Conservation (phyloP, 495 filamentous ascomycete genomes). For the Chlorociboria aeruginascens region DNA sequence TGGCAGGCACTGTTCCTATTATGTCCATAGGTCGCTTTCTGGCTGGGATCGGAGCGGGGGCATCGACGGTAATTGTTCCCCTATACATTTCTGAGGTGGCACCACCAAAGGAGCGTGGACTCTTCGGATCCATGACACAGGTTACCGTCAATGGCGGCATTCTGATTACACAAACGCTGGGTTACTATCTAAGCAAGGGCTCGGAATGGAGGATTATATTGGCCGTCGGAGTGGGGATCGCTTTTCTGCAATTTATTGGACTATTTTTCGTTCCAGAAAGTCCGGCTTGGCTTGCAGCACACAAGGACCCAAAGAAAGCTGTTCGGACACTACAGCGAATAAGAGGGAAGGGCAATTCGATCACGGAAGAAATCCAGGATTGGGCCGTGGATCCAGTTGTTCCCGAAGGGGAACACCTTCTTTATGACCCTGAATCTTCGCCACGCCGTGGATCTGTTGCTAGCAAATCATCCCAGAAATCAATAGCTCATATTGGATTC, state of each 20-base stretch:
- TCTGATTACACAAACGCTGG: conserved; percentile 67
- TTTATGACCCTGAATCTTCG: conserved; percentile 20
- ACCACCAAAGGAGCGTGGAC: conserved; percentile 63
- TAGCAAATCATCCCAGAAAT: conserved; percentile 25
- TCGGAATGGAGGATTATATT: conserved; percentile 77
- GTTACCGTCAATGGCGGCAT: conserved; percentile 94
- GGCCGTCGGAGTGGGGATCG: conserved; percentile 58
- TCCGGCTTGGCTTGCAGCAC: conserved; percentile 70
- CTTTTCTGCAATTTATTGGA: conserved; percentile 48
- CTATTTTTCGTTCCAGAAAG: conserved; percentile 69
- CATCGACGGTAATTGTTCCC: conserved; percentile 86
- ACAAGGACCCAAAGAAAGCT: conserved; percentile 48
- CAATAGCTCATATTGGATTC: conserved; percentile 47
- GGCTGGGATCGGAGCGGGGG: conserved; percentile 74
- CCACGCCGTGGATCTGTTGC: conserved; percentile 29
- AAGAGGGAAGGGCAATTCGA: conserved; percentile 52
- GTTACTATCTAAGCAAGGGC: conserved; percentile 71
- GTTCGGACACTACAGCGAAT: conserved; percentile 58
- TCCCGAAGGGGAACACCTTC: conserved; percentile 35
- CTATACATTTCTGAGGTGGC: conserved; percentile 89
- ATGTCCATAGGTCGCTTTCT: conserved; percentile 66
- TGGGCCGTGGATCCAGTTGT: conserved; percentile 39
- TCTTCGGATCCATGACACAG: conserved; percentile 87
- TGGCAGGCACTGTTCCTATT: conserved; percentile 52
- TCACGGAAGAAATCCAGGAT: conserved; percentile 58